These are phyloP conservation scores for Rossbeevera mucosa DNA, from an alignment of 768 basidiomycete genomes.

Conservation along the genomic window DNA sequence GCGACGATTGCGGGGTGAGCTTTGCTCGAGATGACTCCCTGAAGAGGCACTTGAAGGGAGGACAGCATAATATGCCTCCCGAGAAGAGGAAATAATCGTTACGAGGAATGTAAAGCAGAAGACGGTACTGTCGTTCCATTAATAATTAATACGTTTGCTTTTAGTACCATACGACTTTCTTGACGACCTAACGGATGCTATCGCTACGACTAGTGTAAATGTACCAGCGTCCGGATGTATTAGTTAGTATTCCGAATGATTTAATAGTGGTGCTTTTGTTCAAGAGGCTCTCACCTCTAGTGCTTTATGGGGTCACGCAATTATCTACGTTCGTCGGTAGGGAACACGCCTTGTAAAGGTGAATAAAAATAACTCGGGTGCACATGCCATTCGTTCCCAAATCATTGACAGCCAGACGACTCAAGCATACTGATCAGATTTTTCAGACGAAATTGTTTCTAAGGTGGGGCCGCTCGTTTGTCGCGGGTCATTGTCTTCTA, in stretches of 20 bases:
- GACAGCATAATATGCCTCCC: constrained; percentile 3
- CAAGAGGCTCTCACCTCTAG: not conserved
- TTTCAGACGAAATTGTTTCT: not conserved
- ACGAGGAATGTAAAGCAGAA: not conserved
- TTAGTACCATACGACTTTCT: too few relatives aligned
- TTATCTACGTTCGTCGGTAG: not conserved
- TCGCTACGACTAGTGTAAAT: not conserved
- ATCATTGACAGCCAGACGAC: not conserved
- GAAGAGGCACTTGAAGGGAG: constrained; percentile 21
- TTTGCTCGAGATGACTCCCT: constrained; percentile 31
- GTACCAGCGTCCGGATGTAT: too few relatives aligned
- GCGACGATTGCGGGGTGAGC: constrained; percentile 9
- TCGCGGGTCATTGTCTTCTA: not conserved
- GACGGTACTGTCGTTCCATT: too few relatives aligned
- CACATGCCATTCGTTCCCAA: not conserved
- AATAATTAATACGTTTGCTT: too few relatives aligned
- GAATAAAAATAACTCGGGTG: not conserved
- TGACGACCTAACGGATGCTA: too few relatives aligned
- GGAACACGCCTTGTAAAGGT: too few relatives aligned
- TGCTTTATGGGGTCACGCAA: not conserved
- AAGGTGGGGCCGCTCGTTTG: not conserved
- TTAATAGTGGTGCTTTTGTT: not conserved
- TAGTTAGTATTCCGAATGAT: too few relatives aligned
- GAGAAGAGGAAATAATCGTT: not conserved
- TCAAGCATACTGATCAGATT: not conserved